Evolutionary conservation across 805 yeast genomes (phyloP), one percentile per base, ranked within the genome.

Genomic region (Sugiyamaella smithiae): DNA sequence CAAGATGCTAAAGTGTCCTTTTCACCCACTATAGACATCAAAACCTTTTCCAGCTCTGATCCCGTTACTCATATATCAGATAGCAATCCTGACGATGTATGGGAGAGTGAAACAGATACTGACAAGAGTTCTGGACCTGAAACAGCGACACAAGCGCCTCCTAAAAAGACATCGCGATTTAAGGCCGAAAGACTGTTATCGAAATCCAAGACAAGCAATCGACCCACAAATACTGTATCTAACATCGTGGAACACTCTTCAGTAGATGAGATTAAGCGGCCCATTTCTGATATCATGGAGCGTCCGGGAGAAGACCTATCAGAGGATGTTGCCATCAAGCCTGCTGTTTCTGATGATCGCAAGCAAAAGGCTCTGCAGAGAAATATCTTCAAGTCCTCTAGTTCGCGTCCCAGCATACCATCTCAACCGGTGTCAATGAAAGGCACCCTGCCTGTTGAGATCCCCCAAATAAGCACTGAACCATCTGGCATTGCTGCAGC

Each of bases 1-100:
- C 16, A 17, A 37, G 32, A 48, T 23, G 40, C 28, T 20, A 40
- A 42, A 32, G 55, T 84, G 7, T 63, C 73, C 14, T 84, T 83
- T 65, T 71, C 81, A 0, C 70, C 71, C 1, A 67, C 67, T 1
- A 68, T 81, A 26, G 77, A 81, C 40, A 75, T 84, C 8, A 82
- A 81, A 52, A 81, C 80, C 49, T 72, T 84, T 42, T 84, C 43
- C 1, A 8, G 23, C 16, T 14, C 17, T 5, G 43, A 8, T 33
- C 47, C 41, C 23, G 41, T 35, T 19, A n/a, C 22, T 4, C 22
- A 14, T n/a, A 35, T 35, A 4, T 35, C 38, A 14, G 38, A 35
- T 14, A 14, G 11, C 5, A 35, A 19, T 35, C 22, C 3, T 6
- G 22, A 35, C 9, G 38, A 35, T 35, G 38, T 19, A 5, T 29